Evolutionary conservation across 305 asterid genomes (phyloP), one percentile per base, ranked within the genome.

Genomic region (Fraxinus platypoda): DNA sequence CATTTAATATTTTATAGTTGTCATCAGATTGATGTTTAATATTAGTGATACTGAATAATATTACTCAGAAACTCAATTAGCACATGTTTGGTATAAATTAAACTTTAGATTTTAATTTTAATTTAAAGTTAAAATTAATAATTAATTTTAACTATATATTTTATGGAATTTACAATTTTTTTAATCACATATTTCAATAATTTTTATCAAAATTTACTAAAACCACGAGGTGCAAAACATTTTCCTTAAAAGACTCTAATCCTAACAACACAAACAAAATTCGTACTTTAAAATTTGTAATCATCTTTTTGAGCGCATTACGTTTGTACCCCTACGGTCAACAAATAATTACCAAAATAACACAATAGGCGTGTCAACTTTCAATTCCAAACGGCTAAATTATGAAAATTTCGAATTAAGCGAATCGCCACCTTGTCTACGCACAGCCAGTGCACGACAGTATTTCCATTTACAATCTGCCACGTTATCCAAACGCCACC

Each of bases 401-500:
- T 11, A 31, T 64, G 34, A 73, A 75, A 71, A 5, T 54, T 80
- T 73, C 59, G 76, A 57, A 64, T 30, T 26, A 66, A 41, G 81
- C 77, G 78, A 43, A 76, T 41, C 43, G 59, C 82, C 46, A 72
- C 74, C 49, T 2, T 74, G 77, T 26, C 81, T 37, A 59, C 75
- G 54, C 86, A 73, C 79, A 37, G 79, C 38, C 85, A 7, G 86
- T 41, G 80, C 86, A 88, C 81, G 78, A 73, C 81, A 87, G 85
- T 70, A 46, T 64, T 23, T 66, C 85, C 88, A 86, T 70, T 88
- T 31, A 46, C 21, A 43, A 25, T 3, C 37, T 9, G 85, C 93
- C 92, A 90, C 89, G 84, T 88, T 90, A 86, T 80, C 86, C 28
- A 11, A 80, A 46, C 83, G 88, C 87, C 84, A 83, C 86, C 85